These are phyloP conservation scores for Cladophialophora bantiana DNA, from an alignment of 2,329 filamentous ascomycete species.

Conservation along the genomic window DNA sequence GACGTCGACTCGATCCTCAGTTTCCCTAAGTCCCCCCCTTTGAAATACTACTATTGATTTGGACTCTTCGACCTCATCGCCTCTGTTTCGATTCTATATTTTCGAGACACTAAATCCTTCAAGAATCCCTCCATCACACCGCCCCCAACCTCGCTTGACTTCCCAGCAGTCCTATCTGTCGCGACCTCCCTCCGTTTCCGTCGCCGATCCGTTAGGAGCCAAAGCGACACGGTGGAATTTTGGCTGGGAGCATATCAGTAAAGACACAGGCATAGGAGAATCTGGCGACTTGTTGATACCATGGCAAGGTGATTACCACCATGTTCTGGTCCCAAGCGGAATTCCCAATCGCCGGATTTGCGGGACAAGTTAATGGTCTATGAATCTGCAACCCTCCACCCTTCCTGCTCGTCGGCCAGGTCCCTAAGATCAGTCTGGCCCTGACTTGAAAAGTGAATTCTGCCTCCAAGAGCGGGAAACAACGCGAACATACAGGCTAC, in stretches of 20 bases:
- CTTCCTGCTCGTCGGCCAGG: neutral
- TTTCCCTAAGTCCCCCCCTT: neutral
- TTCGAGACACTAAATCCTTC: conserved; percentile 23
- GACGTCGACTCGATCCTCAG: conserved; percentile 7
- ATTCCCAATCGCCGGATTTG: conserved; percentile 20
- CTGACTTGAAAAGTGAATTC: neutral
- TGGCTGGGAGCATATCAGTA: conserved; percentile 2
- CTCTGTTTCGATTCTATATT: conserved; percentile 11
- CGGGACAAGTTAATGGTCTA: conserved; percentile 9
- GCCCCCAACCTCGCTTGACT: conserved; percentile 20
- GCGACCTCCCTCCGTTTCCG: conserved; percentile 8
- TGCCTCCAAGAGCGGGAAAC: conserved; percentile 18
- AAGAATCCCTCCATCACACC: conserved; percentile 17
- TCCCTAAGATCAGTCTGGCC: neutral
- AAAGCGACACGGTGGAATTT: neutral
- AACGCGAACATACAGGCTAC: conserved; percentile 8
- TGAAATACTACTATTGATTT: neutral
- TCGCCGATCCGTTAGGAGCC: neutral
- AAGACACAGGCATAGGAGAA: conserved; percentile 14
- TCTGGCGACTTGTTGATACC: conserved; percentile 7
- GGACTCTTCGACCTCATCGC: conserved; percentile 12
- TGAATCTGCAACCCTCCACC: neutral
- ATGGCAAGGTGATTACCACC: conserved; percentile 31
- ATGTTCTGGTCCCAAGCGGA: conserved; percentile 33
- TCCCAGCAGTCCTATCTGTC: conserved; percentile 13